Evolutionary conservation across 176 grass and related monocot species (phyloP), one percentile per base, ranked within the genome.

Genomic region (Oryza brachyantha): DNA sequence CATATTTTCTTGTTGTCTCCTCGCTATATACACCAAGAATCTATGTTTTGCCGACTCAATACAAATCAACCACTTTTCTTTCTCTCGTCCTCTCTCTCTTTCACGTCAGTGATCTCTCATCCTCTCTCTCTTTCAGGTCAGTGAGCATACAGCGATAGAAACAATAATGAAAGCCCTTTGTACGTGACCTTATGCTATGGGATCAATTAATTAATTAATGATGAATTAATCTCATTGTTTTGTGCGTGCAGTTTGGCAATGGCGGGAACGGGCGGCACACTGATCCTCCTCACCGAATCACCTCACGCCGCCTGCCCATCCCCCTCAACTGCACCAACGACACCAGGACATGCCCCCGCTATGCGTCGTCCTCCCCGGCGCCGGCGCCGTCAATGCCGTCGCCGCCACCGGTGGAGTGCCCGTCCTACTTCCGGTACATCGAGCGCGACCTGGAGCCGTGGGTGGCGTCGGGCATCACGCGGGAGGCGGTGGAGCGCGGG

Each of bases 391-490:
- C 62, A 5, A 6, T 5, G 25, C 5, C 73, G 4, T 2, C 38
- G 28, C 58, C 19, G n/a, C 45, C 48, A 26, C 48, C 75, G 3
- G 40, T 63, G 7, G 60, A 42, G 36, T 93, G 90, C 50, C 93
- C 91, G 0, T 81, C 83, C 2, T 97, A 87, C 81, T 97, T 97
- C 74, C 88, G 91, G 1, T 74, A 83, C 74, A 97, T 97, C 61
- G 86, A 93, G 21, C 60, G 81, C 0, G 94, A 97, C 73, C 79
- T 97, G 10, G 60, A 39, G 14, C 84, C 86, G 7, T 97, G 94
- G 94, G 78, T 21, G 48, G 40, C 10, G 42, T 29, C 67, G 1
- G 84, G 91, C 17, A 87, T 93, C 73, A 90, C 81, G 12, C 64
- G 41, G 32, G 77, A 81, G 48, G 55, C 58, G 73, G 80, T 90